Evolutionary conservation across 1,284 basidiomycete genomes (phyloP).

Genomic region (Moniliella sp.): DNA sequence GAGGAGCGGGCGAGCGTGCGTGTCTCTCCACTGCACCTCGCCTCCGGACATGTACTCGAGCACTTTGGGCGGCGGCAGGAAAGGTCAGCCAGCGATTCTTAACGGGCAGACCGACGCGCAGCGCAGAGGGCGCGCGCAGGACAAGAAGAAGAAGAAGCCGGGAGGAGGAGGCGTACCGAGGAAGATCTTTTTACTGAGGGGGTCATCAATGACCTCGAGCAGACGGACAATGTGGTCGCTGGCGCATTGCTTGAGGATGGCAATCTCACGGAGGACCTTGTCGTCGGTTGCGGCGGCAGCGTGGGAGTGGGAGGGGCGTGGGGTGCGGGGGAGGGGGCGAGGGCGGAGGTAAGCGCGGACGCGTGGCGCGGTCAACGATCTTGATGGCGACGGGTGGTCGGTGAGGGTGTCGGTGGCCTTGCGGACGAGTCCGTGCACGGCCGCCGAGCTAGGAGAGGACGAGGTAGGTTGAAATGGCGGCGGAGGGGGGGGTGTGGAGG

Average conservation of each 20-base stretch:
- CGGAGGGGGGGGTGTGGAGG: conserved; percentile 22
- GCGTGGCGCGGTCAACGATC: conserved; percentile 26
- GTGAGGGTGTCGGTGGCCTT: conserved; percentile 23
- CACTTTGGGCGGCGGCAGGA: conserved; percentile 41
- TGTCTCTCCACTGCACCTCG: conserved; percentile 63
- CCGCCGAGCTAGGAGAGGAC: conserved; percentile 10
- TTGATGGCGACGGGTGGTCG: conserved; percentile 28
- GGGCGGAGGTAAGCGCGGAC: conserved; percentile 11
- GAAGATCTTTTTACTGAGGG: conserved; percentile 70
- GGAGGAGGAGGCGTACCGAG: conserved; percentile 48
- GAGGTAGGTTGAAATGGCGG: conserved; percentile 31
- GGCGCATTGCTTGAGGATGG: conserved; percentile 77
- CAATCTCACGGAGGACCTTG: conserved; percentile 46
- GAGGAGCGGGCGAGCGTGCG: conserved; percentile 45
- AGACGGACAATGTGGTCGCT: conserved; percentile 79
- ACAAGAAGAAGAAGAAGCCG: background rate
- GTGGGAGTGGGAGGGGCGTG: background rate
- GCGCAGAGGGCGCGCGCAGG: background rate
- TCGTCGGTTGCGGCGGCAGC: conserved; percentile 17
- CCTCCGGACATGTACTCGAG: conserved; percentile 90
- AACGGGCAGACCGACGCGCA: background rate
- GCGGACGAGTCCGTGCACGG: conserved; percentile 27
- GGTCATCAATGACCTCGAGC: conserved; percentile 85
- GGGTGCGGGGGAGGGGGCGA: background rate
- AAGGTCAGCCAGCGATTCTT: background rate